Evolutionary conservation across 2,329 filamentous ascomycete species (phyloP).

Genomic region (Colletotrichum truncatum): DNA sequence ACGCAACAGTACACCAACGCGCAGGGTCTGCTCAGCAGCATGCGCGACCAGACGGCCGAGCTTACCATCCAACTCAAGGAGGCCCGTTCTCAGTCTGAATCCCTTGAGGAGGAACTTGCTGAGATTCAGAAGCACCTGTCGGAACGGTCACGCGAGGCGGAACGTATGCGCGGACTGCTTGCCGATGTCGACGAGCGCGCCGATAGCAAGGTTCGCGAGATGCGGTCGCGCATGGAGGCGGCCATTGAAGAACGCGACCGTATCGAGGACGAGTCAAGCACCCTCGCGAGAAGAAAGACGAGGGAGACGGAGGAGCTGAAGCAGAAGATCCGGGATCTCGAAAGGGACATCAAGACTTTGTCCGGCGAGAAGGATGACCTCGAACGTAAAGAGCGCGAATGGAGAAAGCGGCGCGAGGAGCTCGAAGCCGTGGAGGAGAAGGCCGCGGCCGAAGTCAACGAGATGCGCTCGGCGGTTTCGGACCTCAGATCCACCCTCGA

Average conservation of each 20-base stretch:
- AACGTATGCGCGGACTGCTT: conserved; percentile 92
- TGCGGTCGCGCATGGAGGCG: conserved; percentile 87
- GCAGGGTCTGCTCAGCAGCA: conserved; percentile 86
- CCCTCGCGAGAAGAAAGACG: conserved; percentile 77
- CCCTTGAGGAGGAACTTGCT: conserved; percentile 88
- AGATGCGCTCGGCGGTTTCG: conserved; percentile 79
- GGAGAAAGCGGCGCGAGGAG: conserved; percentile 78
- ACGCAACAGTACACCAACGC: conserved; percentile 85
- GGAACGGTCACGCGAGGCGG: conserved; percentile 89
- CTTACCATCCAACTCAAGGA: conserved; percentile 93
- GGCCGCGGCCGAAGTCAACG: conserved; percentile 76
- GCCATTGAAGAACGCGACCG: conserved; percentile 95
- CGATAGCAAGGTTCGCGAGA: conserved; percentile 84
- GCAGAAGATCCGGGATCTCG: conserved; percentile 80
- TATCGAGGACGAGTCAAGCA: conserved; percentile 88
- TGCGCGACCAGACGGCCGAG: conserved; percentile 92
- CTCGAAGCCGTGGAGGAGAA: conserved; percentile 76
- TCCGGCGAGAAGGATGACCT: conserved; percentile 82
- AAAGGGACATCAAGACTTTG: conserved; percentile 77
- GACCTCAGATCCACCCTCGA: conserved; percentile 85
- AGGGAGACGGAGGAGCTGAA: conserved; percentile 90
- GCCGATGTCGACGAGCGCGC: conserved; percentile 86
- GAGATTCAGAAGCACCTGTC: conserved; percentile 88
- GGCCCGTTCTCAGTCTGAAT: conserved; percentile 81
- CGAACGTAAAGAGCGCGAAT: conserved; percentile 76